Base-by-base conservation (phyloP, 306 rosid genomes). In the Rosa persica region DNA sequence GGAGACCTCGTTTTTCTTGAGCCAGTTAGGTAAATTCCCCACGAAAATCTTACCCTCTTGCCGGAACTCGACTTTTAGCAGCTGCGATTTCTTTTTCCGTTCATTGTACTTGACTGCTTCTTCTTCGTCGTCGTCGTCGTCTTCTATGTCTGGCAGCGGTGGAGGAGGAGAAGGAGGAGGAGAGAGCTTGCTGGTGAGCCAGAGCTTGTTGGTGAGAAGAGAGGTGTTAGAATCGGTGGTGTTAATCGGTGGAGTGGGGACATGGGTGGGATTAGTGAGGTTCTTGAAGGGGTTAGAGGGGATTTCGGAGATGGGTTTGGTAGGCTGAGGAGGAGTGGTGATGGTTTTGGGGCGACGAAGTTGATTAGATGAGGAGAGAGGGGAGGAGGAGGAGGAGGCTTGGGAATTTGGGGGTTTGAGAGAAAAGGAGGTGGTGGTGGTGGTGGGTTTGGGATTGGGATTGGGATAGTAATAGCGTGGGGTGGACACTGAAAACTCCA, bases 171-270 rank as follows among this genome's bases (percentile, higher is more conserved):
- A 86, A 78, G 88, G 87, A 0, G 89, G 86, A 12, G 88, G 90
- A 46, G 88, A 86, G 79, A 92, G 93, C 87, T 92, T 94, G 83
- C 96, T 91, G 3, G 98, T 82, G 79, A 94, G 97, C 94, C 98
- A 85, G 30, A 94, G 93, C 82, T 90, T 94, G 77, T 83, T 83
- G 16, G 87, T 78, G 74, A 91, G 89, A 13, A 93, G 76, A 1
- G 89, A 71, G 51, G 48, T 25, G 43, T 30, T 30, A 30, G 36
- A 30, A 30, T 30, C 36, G 75, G 47, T 5, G 61, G 46, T 30
- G 70, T 67, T 42, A 0, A 71, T 39, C 9, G 83, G 77, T 15
- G 72, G 73, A 60, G 46, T 62, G 39, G 85, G 82, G 13, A 16
- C 66, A 66, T 72, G 75, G 67, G 87, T 38, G n/a, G 86, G 39